These are phyloP conservation scores for Heritiera fomes DNA, from an alignment of 345 rosid species.

Conservation along the genomic window DNA sequence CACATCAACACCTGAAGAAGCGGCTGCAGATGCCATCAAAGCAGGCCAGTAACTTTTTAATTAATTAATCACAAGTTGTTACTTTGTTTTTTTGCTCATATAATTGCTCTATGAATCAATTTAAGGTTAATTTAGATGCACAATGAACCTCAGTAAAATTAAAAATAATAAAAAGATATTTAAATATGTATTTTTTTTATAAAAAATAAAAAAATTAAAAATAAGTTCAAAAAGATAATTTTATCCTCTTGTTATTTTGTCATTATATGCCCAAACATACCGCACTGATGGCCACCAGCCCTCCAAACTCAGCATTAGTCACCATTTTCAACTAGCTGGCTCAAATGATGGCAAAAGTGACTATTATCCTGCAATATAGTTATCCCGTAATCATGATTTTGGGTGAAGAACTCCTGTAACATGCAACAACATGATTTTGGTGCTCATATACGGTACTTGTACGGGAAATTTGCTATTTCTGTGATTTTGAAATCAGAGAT, in stretches of 20 bases:
- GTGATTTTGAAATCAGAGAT: background rate
- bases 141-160: too few species aligned
- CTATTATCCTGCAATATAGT: background rate
- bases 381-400: background rate
- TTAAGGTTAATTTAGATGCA: too few species aligned
- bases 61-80: background rate
- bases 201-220: too few species aligned
- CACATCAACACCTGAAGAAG: constrained; percentile 78
- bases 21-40: constrained; percentile 86
- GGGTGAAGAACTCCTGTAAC: background rate
- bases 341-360: constrained; percentile 2
- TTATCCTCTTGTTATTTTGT: too few species aligned
- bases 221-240: too few species aligned
- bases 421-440: background rate
- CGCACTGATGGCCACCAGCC: too few species aligned
- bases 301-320: background rate
- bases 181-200: too few species aligned
- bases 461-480: background rate
- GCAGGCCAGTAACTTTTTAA: constrained; percentile 46
- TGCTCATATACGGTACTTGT: background rate
- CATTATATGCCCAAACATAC: too few species aligned
- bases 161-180: too few species aligned
- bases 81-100: background rate
- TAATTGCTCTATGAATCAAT: background rate
- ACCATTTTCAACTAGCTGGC: background rate